Base-by-base conservation (phyloP, 1,284 basidiomycete species). In the Psilocybe mexicana region DNA sequence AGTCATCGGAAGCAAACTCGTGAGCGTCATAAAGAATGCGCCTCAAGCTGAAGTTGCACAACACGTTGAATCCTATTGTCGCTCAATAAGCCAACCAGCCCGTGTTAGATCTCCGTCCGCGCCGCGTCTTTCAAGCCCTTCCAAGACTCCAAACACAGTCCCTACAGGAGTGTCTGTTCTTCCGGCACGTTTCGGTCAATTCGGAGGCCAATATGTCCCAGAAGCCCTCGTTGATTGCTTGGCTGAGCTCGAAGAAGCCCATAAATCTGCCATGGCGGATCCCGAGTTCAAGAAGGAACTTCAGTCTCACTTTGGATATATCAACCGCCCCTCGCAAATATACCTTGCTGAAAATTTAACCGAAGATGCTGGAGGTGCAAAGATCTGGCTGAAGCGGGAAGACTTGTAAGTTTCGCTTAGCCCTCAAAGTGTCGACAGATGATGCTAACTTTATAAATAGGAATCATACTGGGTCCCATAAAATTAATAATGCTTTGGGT, bases 311-410 rank as follows among this genome's bases (percentile, higher is more conserved):
- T 98, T 90, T 72, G 90, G 89, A 36, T 99, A 99, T 75, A 94
- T 94, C 69, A 90, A 93, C 68, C 79, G 92, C 11, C 91, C 92
- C 2, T 87, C 84, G 26, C 81, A 86, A 63, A 75, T 94, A 43
- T 94, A 93, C 73, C 75, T 85, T 58, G 91, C 92, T 0, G 83
- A 90, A 70, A 81, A 89, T 59, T 75, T 94, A 61, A 92, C 88
- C 0, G 84, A 90, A 68, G 77, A 88, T 61, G 86, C 86, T 53
- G 91, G 90, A 23, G 94, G 94, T 42, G 96, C 97, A 6, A 92
- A 87, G 62, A 98, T 99, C 68, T 99, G 97, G 97, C 79, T 99
- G 69, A 99, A 99, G 80, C 86, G 97, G 43, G 97, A 99, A 76
- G 97, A 99, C 67, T 73, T 97, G 84, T 92, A 67, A 66, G 90